Base-by-base conservation (phyloP, 192 early-diverging fungal genomes). In the Mortierella antarctica region DNA sequence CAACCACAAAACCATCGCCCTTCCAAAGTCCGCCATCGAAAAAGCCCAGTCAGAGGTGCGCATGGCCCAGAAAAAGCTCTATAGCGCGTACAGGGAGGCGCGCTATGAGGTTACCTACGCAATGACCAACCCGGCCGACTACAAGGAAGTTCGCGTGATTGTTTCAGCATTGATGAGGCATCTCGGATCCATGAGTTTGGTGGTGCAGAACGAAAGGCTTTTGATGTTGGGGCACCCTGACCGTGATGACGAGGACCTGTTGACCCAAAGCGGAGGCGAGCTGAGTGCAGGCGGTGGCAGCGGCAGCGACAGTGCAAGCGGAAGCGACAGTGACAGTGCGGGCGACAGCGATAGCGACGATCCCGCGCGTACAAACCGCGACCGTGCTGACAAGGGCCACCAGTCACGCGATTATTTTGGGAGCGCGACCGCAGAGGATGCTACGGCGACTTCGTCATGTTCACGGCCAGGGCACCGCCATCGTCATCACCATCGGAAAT, bases 81-180 rank as follows among this genome's bases (percentile, higher is more conserved):
- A 60, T 21, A 80, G 45, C 44, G 77, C 77, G 2, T 80, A 80
- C 45, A 61, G 53, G 20, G 77, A 80, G 46, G 77, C 77, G 8
- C 77, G 77, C 12, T 80, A 80, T 39, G 77, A 80, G 60, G 70
- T 80, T 48, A 80, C 77, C 0, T 80, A 80, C 60, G 71, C 77
- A 7, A 52, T 62, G 45, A 72, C 64, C 20, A 72, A 80, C 40
- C 77, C 77, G 2, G 70, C 77, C 20, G 77, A 80, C 54, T 80
- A 80, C 70, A 80, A 80, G 49, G 65, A 67, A 53, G 77, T 80
- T 5, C 70, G 65, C 4, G 45, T 67, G 14, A 80, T 80, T 17
- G 17, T 80, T 2, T 71, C 77, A 6, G 70, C 64, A 18, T 44
- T 80, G 41, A 80, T 80, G 77, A 65, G 77, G 13, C 77, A 80